Percentiles rank a stretch among this genome's conserved stretches.
Conservation (phyloP, 2,329 filamentous ascomycete species). For the Aspergillus aculeatinus region DNA sequence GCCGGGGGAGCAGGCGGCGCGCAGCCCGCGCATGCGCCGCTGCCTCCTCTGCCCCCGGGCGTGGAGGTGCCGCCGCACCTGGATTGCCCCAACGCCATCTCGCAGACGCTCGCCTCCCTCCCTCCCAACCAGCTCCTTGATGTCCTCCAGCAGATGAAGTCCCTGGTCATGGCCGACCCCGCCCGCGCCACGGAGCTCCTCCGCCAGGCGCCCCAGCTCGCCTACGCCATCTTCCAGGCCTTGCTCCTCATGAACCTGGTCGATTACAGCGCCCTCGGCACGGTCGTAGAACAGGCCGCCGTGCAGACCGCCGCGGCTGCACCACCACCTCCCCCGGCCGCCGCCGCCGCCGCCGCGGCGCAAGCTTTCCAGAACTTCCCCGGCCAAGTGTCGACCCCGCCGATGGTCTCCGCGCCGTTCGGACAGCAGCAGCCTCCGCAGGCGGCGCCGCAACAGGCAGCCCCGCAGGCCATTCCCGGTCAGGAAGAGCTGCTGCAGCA, state of each 20-base stretch:
- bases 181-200: slow-evolving; percentile 82
- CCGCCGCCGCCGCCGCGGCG: slow-evolving; percentile 18
- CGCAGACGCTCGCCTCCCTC: slow-evolving; percentile 80
- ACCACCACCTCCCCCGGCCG: slow-evolving; percentile 29
- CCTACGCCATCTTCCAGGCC: slow-evolving; percentile 93
- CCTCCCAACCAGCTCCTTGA: slow-evolving; percentile 88
- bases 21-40: slow-evolving; percentile 51
- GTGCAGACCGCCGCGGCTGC: slow-evolving; percentile 42
- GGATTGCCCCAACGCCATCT: slow-evolving; percentile 86
- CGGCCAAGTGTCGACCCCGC: slow-evolving; percentile 54
- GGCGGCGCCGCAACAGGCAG: slow-evolving; percentile 40
- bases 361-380: slow-evolving; percentile 41
- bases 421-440: slow-evolving; percentile 44
- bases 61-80: slow-evolving; percentile 80
- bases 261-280: slow-evolving; percentile 76
- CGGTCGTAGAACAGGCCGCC: slow-evolving; percentile 68
- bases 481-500: slow-evolving; percentile 75
- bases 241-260: slow-evolving; percentile 90
- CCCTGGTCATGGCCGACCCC: slow-evolving; percentile 77
- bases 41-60: slow-evolving; percentile 81
- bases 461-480: slow-evolving; percentile 52
- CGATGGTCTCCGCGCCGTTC: slow-evolving; percentile 44
- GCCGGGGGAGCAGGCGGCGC: slow-evolving; percentile 20
- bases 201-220: slow-evolving; percentile 83
- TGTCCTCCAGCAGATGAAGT: slow-evolving; percentile 92